A percentile compares a stretch with the other conserved stretches of the same genome.
Conservation (phyloP, 768 basidiomycete genomes). For the Phylloporus sp. region DNA sequence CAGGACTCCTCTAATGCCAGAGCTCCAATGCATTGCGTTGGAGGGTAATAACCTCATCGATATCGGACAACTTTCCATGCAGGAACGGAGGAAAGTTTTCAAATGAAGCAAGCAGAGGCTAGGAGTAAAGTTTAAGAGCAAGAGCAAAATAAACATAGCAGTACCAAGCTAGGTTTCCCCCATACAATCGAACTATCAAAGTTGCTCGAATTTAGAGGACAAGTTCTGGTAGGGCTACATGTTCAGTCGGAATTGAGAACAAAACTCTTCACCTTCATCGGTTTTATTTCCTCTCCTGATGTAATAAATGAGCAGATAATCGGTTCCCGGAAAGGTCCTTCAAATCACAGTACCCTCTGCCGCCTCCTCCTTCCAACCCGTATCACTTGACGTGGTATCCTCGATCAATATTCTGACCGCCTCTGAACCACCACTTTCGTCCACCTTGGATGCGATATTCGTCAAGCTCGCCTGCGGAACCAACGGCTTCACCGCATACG, state of each 20-base stretch:
- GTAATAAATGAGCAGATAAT: background rate
- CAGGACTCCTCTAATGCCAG: background rate
- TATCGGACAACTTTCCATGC: background rate
- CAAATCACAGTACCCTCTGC: background rate
- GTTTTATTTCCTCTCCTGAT: too few species aligned
- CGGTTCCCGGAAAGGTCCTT: background rate
- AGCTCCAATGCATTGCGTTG: background rate
- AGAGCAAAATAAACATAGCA: too few species aligned
- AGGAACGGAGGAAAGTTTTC: too few species aligned
- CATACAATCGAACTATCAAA: too few species aligned
- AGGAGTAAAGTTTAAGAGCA: too few species aligned
- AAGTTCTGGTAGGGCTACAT: too few species aligned
- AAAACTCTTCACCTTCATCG: too few species aligned
- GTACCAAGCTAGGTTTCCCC: too few species aligned
- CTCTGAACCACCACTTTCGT: slow-evolving; percentile 44
- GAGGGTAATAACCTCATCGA: slow-evolving; percentile 1
- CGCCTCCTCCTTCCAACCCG: too few species aligned
- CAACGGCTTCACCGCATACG: slow-evolving; percentile 56
- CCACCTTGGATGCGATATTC: slow-evolving; percentile 41
- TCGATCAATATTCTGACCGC: slow-evolving; percentile 34
- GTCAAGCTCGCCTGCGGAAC: slow-evolving; percentile 60
- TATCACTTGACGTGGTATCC: slow-evolving; percentile 1
- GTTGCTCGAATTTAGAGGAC: too few species aligned
- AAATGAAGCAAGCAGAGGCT: too few species aligned
- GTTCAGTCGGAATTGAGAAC: too few species aligned